These are phyloP conservation scores for Sphagnurus paluster DNA, from an alignment of 1,284 basidiomycete species.

Conservation along the genomic window DNA sequence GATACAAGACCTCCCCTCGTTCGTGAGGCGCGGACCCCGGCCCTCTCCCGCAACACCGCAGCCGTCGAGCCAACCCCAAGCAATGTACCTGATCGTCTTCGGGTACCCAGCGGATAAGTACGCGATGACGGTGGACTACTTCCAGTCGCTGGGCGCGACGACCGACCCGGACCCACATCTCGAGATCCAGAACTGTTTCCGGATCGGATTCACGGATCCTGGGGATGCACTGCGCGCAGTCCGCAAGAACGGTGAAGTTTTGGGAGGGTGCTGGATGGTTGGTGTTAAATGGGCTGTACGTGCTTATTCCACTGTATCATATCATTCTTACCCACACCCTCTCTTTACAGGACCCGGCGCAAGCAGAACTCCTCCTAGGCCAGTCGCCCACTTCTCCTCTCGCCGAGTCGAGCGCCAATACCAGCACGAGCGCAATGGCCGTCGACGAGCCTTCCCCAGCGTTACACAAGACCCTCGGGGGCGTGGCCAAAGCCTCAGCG, in stretches of 20 bases:
- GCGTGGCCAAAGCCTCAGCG: slow-evolving; percentile 18
- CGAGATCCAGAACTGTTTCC: slow-evolving; percentile 71
- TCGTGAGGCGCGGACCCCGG: slow-evolving; percentile 33
- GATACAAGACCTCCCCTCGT: slow-evolving; percentile 34
- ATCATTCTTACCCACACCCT: too few species aligned
- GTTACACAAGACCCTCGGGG: not conserved
- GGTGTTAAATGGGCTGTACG: slow-evolving; percentile 79
- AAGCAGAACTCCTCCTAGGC: slow-evolving; percentile 55
- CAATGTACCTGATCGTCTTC: slow-evolving; percentile 67
- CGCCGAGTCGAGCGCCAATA: slow-evolving; percentile 19
- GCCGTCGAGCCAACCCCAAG: slow-evolving; percentile 29
- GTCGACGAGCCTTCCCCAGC: slow-evolving; percentile 40
- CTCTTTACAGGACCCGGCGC: slow-evolving; percentile 50
- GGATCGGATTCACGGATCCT: slow-evolving; percentile 66
- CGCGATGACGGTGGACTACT: slow-evolving; percentile 66
- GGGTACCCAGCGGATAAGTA: slow-evolving; percentile 77
- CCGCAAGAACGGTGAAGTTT: slow-evolving; percentile 74
- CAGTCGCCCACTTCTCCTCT: slow-evolving; percentile 32
- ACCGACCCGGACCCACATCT: slow-evolving; percentile 63
- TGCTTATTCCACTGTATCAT: too few species aligned
- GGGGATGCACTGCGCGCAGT: slow-evolving; percentile 74
- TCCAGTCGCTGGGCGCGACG: slow-evolving; percentile 61
- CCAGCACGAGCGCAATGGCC: slow-evolving; percentile 34
- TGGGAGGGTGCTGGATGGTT: slow-evolving; percentile 77
- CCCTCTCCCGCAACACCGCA: slow-evolving; percentile 27